phyloP scores from a whole-genome alignment of 805 yeast species.

The Metahyphopichia silvanorum region DNA sequence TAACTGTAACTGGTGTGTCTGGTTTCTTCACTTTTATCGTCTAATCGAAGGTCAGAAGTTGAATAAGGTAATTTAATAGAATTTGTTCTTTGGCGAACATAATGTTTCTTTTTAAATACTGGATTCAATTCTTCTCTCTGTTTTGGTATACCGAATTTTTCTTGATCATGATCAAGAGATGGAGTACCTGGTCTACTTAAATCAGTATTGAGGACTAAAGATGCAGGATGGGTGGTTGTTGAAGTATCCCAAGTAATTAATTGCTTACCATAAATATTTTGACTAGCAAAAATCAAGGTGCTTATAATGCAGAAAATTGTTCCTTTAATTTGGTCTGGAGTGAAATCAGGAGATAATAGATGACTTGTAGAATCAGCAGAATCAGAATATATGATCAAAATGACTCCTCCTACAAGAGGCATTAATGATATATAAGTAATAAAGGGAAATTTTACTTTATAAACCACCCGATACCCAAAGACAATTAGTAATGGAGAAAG shows the following conservation, averaged over 20 bases:
- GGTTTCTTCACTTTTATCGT: conserved; percentile 15
- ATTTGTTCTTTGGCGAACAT: conserved; percentile 18
- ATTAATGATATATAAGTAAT: conserved; percentile 50
- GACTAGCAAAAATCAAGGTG: conserved; percentile 74
- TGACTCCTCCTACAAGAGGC: conserved; percentile 53
- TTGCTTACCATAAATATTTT: conserved; percentile 82
- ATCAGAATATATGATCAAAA: conserved; percentile 42
- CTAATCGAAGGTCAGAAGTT: conserved; percentile 28
- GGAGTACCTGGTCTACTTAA: conserved; percentile 15
- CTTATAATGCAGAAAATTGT: conserved; percentile 65
- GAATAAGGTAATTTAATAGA: conserved; percentile 28
- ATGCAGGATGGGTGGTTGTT: conserved; percentile 17
- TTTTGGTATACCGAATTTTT: neutral
- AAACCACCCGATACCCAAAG: conserved; percentile 49
- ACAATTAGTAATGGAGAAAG: conserved; percentile 63
- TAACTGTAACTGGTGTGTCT: conserved; percentile 6
- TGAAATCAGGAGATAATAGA: conserved; percentile 11
- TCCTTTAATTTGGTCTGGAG: conserved; percentile 49
- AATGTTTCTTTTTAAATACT: conserved; percentile 4
- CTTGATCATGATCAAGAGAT: neutral
- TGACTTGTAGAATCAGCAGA: conserved; percentile 7
- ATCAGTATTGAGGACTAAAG: conserved; percentile 25
- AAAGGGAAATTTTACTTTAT: conserved; percentile 47
- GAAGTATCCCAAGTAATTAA: conserved; percentile 57
- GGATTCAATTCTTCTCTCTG: neutral